A percentile compares a stretch with the other conserved stretches of the same genome.
Conservation (phyloP, 176 grass and related monocot genomes). For the Zea mays region Zm-B73-REFERENCE-NAM-5.0 NC_050103.1:72571001-72571500, state of each 20-base stretch:
- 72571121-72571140: neutral
- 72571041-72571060: neutral
- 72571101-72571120: neutral
- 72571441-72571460: constrained; percentile 95
- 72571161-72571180: neutral
- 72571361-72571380: constrained; percentile 12
- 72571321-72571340: constrained; percentile 70
- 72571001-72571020: constrained; percentile 84
- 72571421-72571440: constrained; percentile 72
- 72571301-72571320: constrained; percentile 80
- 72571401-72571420: neutral
- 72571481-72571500: constrained; percentile 93
- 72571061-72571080: neutral
- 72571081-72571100: neutral
- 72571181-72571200: neutral
- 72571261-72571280: constrained; percentile 93
- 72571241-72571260: constrained; percentile 88
- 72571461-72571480: constrained; percentile 93
- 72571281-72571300: constrained; percentile 96
- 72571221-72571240: constrained; percentile 74
- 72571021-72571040: constrained; percentile 90
- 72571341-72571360: constrained; percentile 12
- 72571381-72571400: neutral
- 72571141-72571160: neutral
- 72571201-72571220: neutral